phyloP scores from a whole-genome alignment of 164 flowering plant genomes.

The Amborella trichopoda region DNA sequence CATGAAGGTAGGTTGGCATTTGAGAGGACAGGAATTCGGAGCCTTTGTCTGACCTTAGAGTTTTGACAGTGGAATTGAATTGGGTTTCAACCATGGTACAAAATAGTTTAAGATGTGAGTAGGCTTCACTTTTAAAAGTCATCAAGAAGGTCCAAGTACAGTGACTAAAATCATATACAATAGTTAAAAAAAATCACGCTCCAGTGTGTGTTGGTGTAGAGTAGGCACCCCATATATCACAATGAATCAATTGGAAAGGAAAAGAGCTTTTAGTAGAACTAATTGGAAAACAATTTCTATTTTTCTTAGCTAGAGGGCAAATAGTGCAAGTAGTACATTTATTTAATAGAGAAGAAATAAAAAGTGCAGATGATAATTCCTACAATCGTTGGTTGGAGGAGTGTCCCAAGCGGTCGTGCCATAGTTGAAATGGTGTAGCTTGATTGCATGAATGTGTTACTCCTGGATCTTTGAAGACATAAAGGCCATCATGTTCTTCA shows the following conservation, averaged over 20 bases:
- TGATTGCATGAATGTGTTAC: too few relatives aligned
- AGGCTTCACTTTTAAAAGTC: neutral
- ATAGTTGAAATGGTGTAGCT: too few relatives aligned
- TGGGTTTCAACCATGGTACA: neutral
- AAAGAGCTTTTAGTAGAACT: too few relatives aligned
- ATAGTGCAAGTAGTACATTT: neutral
- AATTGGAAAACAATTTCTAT: too few relatives aligned
- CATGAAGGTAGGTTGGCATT: neutral
- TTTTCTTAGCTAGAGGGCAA: too few relatives aligned
- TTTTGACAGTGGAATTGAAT: neutral
- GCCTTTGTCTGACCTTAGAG: constrained; percentile 2
- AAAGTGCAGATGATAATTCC: neutral
- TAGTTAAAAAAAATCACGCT: neutral
- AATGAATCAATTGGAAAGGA: neutral
- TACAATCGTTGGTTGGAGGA: neutral
- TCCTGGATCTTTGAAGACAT: too few relatives aligned
- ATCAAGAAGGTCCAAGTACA: neutral
- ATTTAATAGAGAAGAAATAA: neutral
- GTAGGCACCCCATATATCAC: neutral
- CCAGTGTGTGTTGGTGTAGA: neutral
- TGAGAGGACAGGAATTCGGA: neutral
- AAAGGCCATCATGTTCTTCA: neutral
- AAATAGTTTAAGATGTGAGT: neutral
- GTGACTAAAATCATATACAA: neutral
- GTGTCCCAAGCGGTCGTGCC: too few relatives aligned